Evolutionary conservation across 305 asterid genomes (phyloP), one percentile per base, ranked within the genome.

Genomic region (Fraxinus greggii): DNA sequence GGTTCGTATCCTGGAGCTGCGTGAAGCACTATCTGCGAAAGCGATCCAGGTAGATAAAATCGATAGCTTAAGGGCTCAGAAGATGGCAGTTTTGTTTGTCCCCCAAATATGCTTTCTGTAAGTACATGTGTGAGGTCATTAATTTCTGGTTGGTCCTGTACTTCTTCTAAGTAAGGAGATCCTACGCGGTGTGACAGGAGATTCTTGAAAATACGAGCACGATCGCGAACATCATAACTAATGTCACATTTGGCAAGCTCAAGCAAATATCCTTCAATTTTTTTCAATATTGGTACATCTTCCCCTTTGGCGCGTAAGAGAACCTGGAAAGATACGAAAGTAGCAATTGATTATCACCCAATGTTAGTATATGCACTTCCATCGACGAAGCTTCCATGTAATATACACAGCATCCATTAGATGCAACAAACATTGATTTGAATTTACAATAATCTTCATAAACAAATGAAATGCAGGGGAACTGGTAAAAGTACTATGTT

Each of bases 1-100:
- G 98, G 98, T 90, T 93, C 98, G 77, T 96, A 96, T 83, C 99
- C 98, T 24, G 99, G 98, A 90, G 99, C 99, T 82, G 99, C 99
- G 82, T 96, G 99, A 88, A 96, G 94, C 72, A 96, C 98, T 79
- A 96, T 90, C 89, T 93, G 99, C 21, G 99, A 96, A 84, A 96
- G 98, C 86, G 99, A 92, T 75, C 99, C 99, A 56, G 99, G 99
- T 75, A 96, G 97, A 91, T 96, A 96, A 84, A 94, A 91, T 40
- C 93, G 89, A 86, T 85, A 89, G 82, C 87, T 90, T 81, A 87
- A 86, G 76, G 94, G 87, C 86, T 91, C 94, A 17, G 91, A 77
- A 51, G 82, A 80, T 10, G 87, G 85, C 40, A 83, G 86, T 85
- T 92, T 89, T 45, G 80, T 78, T 81, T 85, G 87, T 69, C 92